Percentiles rank a stretch among this genome's conserved stretches.
Conservation (phyloP, 2,329 filamentous ascomycete genomes). For the Ceratocystis lukuohia region DNA sequence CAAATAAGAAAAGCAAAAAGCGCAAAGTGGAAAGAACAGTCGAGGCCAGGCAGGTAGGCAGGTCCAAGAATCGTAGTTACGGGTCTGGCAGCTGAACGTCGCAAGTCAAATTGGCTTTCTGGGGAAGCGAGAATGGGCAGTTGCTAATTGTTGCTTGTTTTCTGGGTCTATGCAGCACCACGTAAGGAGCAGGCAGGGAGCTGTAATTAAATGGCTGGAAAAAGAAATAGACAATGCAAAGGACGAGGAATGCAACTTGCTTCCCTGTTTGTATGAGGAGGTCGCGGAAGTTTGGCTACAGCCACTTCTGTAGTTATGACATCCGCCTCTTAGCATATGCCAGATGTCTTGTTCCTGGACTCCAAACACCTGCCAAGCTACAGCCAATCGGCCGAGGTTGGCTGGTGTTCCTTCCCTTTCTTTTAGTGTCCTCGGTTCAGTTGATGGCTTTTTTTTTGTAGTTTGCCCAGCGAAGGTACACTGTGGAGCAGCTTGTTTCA, state of each 20-base stretch:
- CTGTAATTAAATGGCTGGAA: constrained; percentile 14
- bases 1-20: neutral
- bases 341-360: neutral
- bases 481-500: neutral
- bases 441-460: neutral
- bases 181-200: constrained; percentile 12
- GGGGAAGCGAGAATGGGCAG: constrained; percentile 1
- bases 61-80: neutral
- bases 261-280: no score
- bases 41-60: no score
- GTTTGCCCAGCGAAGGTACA: neutral
- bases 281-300: neutral
- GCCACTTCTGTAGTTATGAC: neutral
- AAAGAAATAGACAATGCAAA: constrained; percentile 17
- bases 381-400: constrained; percentile 13
- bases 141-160: neutral
- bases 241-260: neutral
- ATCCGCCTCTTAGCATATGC: neutral
- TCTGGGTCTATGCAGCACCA: neutral
- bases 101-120: neutral
- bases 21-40: neutral
- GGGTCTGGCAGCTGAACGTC: neutral
- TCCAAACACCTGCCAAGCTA: constrained; percentile 1
- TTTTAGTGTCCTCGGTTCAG: constrained; percentile 17
- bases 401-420: constrained; percentile 16